Evolutionary conservation across 2,329 filamentous ascomycete genomes (phyloP), one percentile per base, ranked within the genome.

Genomic region (Stemphylium lycopersici): DNA sequence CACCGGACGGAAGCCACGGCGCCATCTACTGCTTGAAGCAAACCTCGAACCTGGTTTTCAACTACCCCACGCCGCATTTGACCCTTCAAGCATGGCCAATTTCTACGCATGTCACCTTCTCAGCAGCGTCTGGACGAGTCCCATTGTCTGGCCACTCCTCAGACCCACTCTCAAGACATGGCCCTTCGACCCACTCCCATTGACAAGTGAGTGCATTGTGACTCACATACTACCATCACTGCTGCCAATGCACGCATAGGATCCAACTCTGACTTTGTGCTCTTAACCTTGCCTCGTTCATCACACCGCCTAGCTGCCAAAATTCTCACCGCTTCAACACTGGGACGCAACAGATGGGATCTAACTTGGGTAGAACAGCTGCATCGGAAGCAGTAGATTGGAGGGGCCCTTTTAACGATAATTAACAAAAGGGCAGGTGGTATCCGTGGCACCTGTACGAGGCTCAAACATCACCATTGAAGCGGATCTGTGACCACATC

Each of bases 11-110:
- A 48, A 65, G 66, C 66, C 64, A 66, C 63, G 33, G 61, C 65
- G 67, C 68, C 68, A 69, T 66, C 55, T 66, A 51, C 57, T 63
- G 58, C 62, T 62, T 60, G 53, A 59, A 54, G 51, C 59, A 63
- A 55, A 45, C 61, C 61, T 58, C 56, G 47, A 42, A 61, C 50
- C 57, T 63, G 62, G 59, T 59, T 62, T 62, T 52, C 59, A 61
- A 53, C 22, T 39, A 49, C 48, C 43, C 38, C 62, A 56, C 59
- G 46, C 8, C 40, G 54, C 56, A 50, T 52, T 44, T 55, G 60
- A 40, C 45, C 41, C 20, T 33, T 13, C 6, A 41, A 26, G 36
- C 36, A 32, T 18, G 18, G n/a, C 15, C 24, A 26, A 8, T 42
- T 18, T 29, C 18, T 13, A 39, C 20, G 16, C 15, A 47, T 20